Evolutionary conservation across 169 alveolate genomes (phyloP).

Genomic region (Plasmodium chabaudi): DNA sequence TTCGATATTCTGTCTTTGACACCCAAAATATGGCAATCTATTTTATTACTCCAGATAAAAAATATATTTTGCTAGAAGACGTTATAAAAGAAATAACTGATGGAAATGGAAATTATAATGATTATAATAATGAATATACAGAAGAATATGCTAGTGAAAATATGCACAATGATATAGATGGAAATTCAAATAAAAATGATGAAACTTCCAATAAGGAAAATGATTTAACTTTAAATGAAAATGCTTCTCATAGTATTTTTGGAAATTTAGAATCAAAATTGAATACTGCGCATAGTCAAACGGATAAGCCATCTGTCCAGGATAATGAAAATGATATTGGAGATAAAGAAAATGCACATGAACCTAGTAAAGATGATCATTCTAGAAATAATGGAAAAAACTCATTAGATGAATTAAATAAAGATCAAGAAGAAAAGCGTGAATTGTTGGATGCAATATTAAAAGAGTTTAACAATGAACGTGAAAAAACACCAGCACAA

Average conservation of each 20-base stretch:
- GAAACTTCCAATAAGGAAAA: neutral
- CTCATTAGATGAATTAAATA: neutral
- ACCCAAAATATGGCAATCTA: slow-evolving; percentile 27
- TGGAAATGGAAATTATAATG: neutral
- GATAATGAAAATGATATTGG: neutral
- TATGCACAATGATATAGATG: neutral
- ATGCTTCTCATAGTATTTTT: neutral
- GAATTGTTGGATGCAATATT: neutral
- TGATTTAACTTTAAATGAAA: neutral
- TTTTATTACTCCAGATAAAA: slow-evolving; percentile 62
- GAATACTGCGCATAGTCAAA: neutral
- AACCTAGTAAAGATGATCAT: neutral
- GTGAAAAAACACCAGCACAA: neutral
- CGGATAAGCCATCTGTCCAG: neutral
- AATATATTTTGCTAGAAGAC: slow-evolving; percentile 31
- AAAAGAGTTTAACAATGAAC: neutral
- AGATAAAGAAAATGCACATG: neutral
- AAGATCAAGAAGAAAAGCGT: neutral
- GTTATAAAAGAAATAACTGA: slow-evolving; percentile 36
- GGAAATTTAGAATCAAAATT: neutral
- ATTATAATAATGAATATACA: neutral
- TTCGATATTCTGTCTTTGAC: slow-evolving; percentile 54
- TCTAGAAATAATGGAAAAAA: neutral
- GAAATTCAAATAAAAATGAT: neutral
- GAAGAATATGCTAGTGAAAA: neutral